Evolutionary conservation across 2,329 filamentous ascomycete genomes (phyloP), one percentile per base, ranked within the genome.

Genomic region (Penicillium concentricum): DNA sequence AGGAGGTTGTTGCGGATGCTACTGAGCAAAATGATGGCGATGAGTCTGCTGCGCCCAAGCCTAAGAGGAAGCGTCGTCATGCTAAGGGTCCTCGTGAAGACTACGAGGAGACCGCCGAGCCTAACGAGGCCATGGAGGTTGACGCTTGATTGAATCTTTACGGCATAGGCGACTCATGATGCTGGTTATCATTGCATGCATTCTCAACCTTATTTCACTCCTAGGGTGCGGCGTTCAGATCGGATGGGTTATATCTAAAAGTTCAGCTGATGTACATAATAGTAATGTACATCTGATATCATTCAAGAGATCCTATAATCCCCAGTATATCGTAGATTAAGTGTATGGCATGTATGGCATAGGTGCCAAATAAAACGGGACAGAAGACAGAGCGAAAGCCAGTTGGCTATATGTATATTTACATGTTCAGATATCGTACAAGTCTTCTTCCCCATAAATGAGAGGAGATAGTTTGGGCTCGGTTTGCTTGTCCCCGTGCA

Each of bases 61-160:
- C 69, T 2, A 75, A 72, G 61, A 69, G 72, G 54, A 71, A 70
- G 60, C 64, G 71, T 46, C 69, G 71, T 34, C 70, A 72, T 57
- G 67, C 74, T 59, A 74, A 74, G 54, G 59, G 67, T 39, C 59
- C 61, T 35, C 61, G 63, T 52, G 63, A 45, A 28, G 66, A 68
- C 34, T 13, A 30, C 15, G 56, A 55, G 41, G 63, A 56, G 42
- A 60, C 50, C n/a, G 62, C 57, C 39, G 58, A 59, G 49, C 57
- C 56, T 47, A 56, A 37, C 53, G 47, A 54, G 15, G 54, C 60
- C 32, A 54, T 63, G 47, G 67, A 68, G 43, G 51, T 60, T 22
- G 64, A 61, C n/a, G 60, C 57, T 48, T 67, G 49, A 66, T 58
- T 52, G 10, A 22, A 51, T 56, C 39, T 32, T 45, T 41, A 52